Conservation (phyloP, 768 basidiomycete species). For the Harrya chromipes region DNA sequence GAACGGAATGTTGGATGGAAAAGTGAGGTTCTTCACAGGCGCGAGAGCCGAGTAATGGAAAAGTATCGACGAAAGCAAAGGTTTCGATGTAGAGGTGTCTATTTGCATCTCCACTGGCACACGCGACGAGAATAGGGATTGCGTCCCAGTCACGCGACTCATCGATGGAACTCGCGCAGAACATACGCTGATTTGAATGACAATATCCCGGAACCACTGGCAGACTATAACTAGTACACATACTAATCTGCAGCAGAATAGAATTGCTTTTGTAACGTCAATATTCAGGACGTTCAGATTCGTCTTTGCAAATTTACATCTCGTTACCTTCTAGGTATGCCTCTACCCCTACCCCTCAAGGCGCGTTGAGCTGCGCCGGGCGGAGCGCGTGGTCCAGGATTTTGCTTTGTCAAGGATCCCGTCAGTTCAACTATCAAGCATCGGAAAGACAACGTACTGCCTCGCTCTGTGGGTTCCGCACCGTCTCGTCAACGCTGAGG, state of each 20-base stretch:
- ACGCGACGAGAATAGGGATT: too few species aligned
- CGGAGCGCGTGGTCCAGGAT: conserved; percentile 84
- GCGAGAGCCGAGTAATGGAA: conserved; percentile 52
- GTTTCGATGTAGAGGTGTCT: neutral
- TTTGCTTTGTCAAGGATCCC: conserved; percentile 44
- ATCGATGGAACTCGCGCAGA: too few species aligned
- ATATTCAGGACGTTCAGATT: neutral
- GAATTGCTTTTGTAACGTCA: too few species aligned
- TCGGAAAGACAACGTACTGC: conserved; percentile 49
- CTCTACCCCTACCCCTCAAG: conserved; percentile 82
- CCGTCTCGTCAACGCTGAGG: conserved; percentile 96
- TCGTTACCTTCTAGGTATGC: conserved; percentile 64
- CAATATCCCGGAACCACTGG: too few species aligned
- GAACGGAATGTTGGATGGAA: conserved; percentile 41
- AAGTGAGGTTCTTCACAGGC: conserved; percentile 39
- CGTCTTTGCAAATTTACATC: conserved; percentile 12
- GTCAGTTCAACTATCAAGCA: conserved; percentile 16
- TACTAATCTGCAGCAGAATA: too few species aligned
- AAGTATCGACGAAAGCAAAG: conserved; percentile 41
- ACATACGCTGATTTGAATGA: too few species aligned
- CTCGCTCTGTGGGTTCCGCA: conserved; percentile 93
- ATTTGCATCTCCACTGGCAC: neutral
- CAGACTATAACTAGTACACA: too few species aligned
- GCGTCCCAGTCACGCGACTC: too few species aligned
- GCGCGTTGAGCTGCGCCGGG: conserved; percentile 90